These are phyloP conservation scores for Silene uniflora DNA, from an alignment of 148 eudicot species.

Conservation along the genomic window DNA sequence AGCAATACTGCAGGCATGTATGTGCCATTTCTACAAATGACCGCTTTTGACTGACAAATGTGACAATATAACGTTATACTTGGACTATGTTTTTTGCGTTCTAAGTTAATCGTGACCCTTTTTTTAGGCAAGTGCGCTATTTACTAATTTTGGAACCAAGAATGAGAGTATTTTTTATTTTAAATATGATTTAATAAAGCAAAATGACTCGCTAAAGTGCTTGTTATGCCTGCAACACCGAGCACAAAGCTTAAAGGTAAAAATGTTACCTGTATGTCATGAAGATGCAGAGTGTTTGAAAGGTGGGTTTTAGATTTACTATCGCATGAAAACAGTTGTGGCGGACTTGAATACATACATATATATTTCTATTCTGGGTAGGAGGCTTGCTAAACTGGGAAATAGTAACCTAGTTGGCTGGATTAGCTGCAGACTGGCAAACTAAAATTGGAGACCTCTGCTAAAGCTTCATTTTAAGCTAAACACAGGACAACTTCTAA, in stretches of 20 bases:
- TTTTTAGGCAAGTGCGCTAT: not conserved
- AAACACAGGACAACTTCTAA: not conserved
- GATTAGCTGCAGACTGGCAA: not conserved
- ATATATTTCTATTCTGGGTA: not conserved
- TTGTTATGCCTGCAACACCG: not conserved
- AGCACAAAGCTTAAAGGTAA: not conserved
- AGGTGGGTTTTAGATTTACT: not conserved
- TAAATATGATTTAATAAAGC: not conserved
- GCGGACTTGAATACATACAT: not conserved
- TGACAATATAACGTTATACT: not conserved
- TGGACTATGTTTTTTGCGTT: not conserved
- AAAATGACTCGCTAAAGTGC: not conserved
- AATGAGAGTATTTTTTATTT: not conserved
- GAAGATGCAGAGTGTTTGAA: not conserved
- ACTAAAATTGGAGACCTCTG: not conserved
- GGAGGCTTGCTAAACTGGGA: not conserved
- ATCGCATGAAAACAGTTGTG: not conserved
- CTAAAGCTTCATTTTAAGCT: not conserved
- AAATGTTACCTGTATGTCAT: not conserved
- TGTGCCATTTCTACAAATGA: slow-evolving; percentile 31
- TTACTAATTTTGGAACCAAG: not conserved
- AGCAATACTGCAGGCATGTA: slow-evolving; percentile 58
- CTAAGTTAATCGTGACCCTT: not conserved
- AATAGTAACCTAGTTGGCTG: not conserved
- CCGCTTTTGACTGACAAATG: not conserved